Evolutionary conservation across 2,329 filamentous ascomycete species (phyloP).

Genomic region (Pseudogymnoascus sp.): DNA sequence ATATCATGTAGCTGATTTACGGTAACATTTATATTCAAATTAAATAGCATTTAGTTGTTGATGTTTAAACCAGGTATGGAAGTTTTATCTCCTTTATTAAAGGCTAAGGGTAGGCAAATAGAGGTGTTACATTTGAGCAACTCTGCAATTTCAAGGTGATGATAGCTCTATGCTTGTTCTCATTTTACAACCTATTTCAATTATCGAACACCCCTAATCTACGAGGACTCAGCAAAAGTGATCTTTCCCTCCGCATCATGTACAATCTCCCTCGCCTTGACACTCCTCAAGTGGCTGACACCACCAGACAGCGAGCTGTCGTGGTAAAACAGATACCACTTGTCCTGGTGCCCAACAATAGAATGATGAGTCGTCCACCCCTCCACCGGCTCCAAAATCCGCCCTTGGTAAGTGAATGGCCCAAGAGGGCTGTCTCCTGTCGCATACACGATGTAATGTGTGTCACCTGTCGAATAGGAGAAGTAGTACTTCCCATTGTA

Average conservation of each 20-base stretch:
- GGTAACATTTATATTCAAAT: neutral
- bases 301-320: constrained; percentile 63
- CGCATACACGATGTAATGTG: constrained; percentile 66
- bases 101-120: no score
- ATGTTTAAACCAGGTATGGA: no score
- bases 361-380: constrained; percentile 81
- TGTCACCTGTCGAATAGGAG: constrained; percentile 71
- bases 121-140: neutral
- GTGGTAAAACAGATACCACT: constrained; percentile 72
- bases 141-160: neutral
- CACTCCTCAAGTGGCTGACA: constrained; percentile 62
- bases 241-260: constrained; percentile 1
- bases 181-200: neutral
- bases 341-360: constrained; percentile 64
- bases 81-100: no score
- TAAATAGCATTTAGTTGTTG: neutral
- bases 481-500: constrained; percentile 64
- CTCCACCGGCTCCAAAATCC: constrained; percentile 66
- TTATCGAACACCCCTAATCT: neutral
- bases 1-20: neutral
- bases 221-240: neutral
- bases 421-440: constrained; percentile 57
- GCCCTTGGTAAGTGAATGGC: constrained; percentile 64
- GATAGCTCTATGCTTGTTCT: neutral
- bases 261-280: constrained; percentile 41